phyloP scores from a whole-genome alignment of 2,329 filamentous ascomycete species.

The Talaromyces sp. region DNA sequence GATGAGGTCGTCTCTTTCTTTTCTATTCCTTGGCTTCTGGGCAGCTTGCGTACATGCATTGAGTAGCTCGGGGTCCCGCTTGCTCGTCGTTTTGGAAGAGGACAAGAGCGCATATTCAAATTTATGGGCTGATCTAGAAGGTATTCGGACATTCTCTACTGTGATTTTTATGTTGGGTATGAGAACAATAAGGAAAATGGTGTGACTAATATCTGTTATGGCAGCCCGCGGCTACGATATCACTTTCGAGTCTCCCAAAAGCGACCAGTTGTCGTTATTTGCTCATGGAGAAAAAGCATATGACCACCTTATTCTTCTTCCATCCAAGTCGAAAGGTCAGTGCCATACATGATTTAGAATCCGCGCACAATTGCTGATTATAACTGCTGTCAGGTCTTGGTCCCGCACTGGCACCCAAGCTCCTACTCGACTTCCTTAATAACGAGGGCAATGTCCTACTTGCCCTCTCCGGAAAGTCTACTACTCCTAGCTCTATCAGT shows the following conservation, averaged over 20 bases:
- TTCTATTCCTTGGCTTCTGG: slow-evolving; percentile 60
- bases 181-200: not conserved
- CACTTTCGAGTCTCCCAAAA: slow-evolving; percentile 77
- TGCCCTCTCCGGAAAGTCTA: slow-evolving; percentile 66
- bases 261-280: slow-evolving; percentile 71
- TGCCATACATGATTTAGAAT: not conserved
- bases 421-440: slow-evolving; percentile 87
- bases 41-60: slow-evolving; percentile 54
- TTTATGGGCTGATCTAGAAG: slow-evolving; percentile 54
- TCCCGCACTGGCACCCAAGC: slow-evolving; percentile 76
- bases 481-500: slow-evolving; percentile 67
- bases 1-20: slow-evolving; percentile 71
- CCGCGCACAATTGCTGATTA: slow-evolving; percentile 12
- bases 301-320: slow-evolving; percentile 86
- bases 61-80: slow-evolving; percentile 70
- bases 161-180: no score
- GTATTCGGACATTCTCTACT: slow-evolving; percentile 24
- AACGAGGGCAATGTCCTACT: slow-evolving; percentile 86
- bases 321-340: slow-evolving; percentile 80
- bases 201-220: slow-evolving; percentile 1
- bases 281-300: slow-evolving; percentile 79
- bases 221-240: slow-evolving; percentile 78
- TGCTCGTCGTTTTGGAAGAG: slow-evolving; percentile 84
- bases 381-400: slow-evolving; percentile 63
- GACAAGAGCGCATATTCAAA: slow-evolving; percentile 79